A percentile compares a stretch with the other conserved stretches of the same genome.
These are phyloP conservation scores for Cicer bijugum DNA, from an alignment of 306 rosid genomes.

Conservation along the genomic window DNA sequence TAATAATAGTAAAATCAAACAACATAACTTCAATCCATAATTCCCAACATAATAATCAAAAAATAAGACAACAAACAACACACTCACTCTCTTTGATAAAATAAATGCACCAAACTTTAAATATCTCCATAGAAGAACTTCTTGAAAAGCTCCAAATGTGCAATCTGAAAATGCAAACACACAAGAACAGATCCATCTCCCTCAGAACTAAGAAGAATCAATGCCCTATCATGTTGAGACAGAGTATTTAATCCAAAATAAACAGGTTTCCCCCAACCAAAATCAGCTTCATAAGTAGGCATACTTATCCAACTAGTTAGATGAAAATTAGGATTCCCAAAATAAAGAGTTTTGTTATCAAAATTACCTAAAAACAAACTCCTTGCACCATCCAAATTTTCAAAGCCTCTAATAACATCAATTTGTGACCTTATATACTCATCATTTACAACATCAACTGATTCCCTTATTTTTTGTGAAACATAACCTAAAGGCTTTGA, in stretches of 20 bases:
- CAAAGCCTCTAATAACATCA: neutral
- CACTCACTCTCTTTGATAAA: no score
- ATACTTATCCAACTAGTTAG: slow-evolving; percentile 12
- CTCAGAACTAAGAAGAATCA: neutral
- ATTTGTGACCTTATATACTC: slow-evolving; percentile 38
- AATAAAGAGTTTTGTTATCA: neutral
- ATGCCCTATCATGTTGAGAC: neutral
- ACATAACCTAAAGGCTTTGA: slow-evolving; percentile 20
- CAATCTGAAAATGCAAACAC: slow-evolving; percentile 18
- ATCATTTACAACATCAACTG: neutral
- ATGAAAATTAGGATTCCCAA: slow-evolving; percentile 32
- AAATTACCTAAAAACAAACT: neutral
- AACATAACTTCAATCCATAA: no score
- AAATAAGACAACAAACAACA: no score
- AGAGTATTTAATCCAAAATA: slow-evolving; percentile 6
- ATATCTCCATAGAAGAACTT: neutral
- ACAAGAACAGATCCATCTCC: slow-evolving; percentile 36
- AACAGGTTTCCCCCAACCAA: slow-evolving; percentile 37
- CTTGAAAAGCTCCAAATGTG: slow-evolving; percentile 27
- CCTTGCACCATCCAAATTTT: neutral
- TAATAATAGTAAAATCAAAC: no score
- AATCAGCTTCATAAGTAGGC: neutral
- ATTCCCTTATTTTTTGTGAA: slow-evolving; percentile 28
- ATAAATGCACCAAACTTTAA: neutral
- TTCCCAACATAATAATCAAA: no score